Conservation (phyloP, 1,139 yeast species). For the Candida smagusa region DNA sequence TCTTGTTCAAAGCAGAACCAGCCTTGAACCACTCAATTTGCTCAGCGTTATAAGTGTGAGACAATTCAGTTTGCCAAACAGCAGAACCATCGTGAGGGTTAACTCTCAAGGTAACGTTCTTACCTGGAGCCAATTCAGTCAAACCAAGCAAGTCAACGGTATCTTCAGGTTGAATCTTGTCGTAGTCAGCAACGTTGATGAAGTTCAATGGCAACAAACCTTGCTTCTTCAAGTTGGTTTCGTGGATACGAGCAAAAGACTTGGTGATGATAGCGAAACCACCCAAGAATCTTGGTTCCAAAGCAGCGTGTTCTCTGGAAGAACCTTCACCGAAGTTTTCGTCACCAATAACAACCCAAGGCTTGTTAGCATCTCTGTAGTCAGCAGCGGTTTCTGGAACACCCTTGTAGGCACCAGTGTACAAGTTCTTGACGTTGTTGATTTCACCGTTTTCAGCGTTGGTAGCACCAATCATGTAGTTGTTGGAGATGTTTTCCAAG, state of each 20-base stretch:
- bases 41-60: constrained; percentile 93
- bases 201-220: constrained; percentile 89
- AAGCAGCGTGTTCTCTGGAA: constrained; percentile 99
- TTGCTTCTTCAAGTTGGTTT: constrained; percentile 36
- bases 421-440: constrained; percentile 83
- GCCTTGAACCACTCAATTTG: constrained; percentile 99
- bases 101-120: constrained; percentile 80
- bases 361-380: constrained; percentile 89
- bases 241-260: constrained; percentile 93
- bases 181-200: constrained; percentile 84
- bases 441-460: constrained; percentile 97
- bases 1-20: constrained; percentile 98
- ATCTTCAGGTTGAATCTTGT: constrained; percentile 88
- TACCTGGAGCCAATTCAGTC: constrained; percentile 88
- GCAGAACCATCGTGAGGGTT: constrained; percentile 79
- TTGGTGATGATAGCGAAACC: constrained; percentile 95
- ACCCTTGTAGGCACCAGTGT: constrained; percentile 90
- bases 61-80: constrained; percentile 83
- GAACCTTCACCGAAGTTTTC: constrained; percentile 99
- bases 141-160: constrained; percentile 85
- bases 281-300: constrained; percentile 99
- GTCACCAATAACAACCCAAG: constrained; percentile 98
- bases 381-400: constrained; percentile 95
- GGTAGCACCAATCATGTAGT: constrained; percentile 99
- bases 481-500: constrained; percentile 96